phyloP scores from a whole-genome alignment of 2,329 filamentous ascomycete species.

The Escovopsis weberi region DNA sequence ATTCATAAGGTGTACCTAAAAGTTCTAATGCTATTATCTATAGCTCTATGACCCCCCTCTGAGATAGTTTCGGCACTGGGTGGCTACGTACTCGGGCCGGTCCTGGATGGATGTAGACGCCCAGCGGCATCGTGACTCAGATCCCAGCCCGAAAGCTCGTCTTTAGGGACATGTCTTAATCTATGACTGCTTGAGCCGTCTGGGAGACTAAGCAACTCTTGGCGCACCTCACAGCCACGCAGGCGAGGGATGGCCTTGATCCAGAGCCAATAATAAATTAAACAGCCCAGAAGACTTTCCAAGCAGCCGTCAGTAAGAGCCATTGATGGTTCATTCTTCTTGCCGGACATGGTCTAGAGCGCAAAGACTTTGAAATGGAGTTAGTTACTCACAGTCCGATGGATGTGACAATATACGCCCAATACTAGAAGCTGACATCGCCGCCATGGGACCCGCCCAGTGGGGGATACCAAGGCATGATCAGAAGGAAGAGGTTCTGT shows the following conservation, averaged over 20 bases:
- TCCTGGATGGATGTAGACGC: not conserved
- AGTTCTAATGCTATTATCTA: no score
- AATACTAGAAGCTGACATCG: constrained; percentile 61
- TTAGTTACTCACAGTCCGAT: constrained; percentile 42
- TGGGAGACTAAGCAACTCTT: constrained; percentile 36
- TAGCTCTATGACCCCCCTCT: no score
- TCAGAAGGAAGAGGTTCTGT: constrained; percentile 45
- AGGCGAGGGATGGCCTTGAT: constrained; percentile 39
- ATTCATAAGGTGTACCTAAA: no score
- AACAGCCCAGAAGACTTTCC: constrained; percentile 32
- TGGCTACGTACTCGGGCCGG: no score
- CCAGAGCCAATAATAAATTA: constrained; percentile 44
- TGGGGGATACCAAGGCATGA: constrained; percentile 61
- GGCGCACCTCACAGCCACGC: constrained; percentile 38
- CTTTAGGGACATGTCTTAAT: constrained; percentile 38
- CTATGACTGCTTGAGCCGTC: constrained; percentile 28
- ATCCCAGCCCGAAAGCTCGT: constrained; percentile 42
- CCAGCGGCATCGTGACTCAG: constrained; percentile 9
- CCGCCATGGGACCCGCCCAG: constrained; percentile 42
- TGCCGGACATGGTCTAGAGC: no score
- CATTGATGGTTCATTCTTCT: no score
- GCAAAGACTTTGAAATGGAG: not conserved
- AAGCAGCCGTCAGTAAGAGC: not conserved
- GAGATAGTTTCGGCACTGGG: no score
- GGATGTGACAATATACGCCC: constrained; percentile 50